phyloP scores from a whole-genome alignment of 1,284 basidiomycete species.

The Flammula alnicola region DNA sequence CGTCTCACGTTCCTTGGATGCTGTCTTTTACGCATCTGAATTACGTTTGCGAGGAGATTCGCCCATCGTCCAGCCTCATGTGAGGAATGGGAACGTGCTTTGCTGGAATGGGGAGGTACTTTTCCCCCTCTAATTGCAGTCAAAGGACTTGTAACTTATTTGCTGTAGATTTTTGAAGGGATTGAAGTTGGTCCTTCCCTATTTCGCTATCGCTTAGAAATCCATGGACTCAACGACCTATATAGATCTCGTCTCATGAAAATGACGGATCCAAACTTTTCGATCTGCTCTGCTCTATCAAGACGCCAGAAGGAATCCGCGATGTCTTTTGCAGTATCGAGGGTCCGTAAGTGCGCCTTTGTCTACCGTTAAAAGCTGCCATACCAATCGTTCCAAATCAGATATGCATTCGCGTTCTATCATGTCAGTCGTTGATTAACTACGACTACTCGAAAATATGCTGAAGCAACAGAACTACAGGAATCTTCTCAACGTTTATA shows the following conservation, averaged over 20 bases:
- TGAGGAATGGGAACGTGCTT: constrained; percentile 59
- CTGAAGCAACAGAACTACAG: constrained; percentile 37
- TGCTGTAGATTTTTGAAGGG: constrained; percentile 73
- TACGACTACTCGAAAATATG: not conserved
- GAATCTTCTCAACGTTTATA: constrained; percentile 54
- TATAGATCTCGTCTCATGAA: constrained; percentile 55
- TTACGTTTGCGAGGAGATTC: constrained; percentile 74
- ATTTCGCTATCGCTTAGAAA: not conserved
- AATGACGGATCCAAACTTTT: constrained; percentile 84
- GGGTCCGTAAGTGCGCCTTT: constrained; percentile 74
- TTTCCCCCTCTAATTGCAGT: not conserved
- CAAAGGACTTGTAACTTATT: constrained; percentile 1
- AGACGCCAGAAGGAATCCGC: constrained; percentile 49
- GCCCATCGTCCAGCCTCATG: constrained; percentile 77
- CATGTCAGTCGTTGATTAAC: constrained; percentile 53
- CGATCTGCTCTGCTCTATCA: constrained; percentile 44
- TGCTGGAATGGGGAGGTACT: constrained; percentile 92
- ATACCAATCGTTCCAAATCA: constrained; percentile 34
- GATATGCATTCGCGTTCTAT: constrained; percentile 85
- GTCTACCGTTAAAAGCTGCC: not conserved
- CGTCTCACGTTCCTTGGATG: constrained; percentile 21
- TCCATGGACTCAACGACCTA: not conserved
- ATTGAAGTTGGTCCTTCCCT: constrained; percentile 52
- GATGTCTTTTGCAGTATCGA: constrained; percentile 70
- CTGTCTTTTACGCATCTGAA: constrained; percentile 77